Percentiles rank a stretch among this genome's conserved stretches.
Conservation (phyloP, 2,329 filamentous ascomycete species). For the Clonostachys rhizophaga region DNA sequence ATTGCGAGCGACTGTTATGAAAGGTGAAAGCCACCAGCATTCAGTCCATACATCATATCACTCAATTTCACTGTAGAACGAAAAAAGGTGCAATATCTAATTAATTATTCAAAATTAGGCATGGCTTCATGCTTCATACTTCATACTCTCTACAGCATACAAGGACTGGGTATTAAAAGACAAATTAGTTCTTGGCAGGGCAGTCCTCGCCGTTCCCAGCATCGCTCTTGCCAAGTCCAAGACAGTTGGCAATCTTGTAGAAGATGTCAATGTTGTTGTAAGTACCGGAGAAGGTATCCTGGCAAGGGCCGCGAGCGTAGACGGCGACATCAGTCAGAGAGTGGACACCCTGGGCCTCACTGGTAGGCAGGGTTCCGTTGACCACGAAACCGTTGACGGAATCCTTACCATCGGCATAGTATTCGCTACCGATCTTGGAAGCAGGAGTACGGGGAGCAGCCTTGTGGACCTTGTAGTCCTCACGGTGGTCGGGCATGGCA, state of each 20-base stretch:
- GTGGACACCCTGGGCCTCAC: conserved; percentile 66
- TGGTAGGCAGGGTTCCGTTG: conserved; percentile 68
- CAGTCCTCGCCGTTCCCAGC: conserved; percentile 12
- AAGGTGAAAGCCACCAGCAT: too few species aligned
- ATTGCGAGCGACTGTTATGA: too few species aligned
- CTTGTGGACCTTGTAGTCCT: conserved; percentile 71
- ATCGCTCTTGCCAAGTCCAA: conserved; percentile 43
- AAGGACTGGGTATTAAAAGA: too few species aligned
- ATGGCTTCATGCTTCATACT: too few species aligned
- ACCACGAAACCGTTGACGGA: conserved; percentile 62
- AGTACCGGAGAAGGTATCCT: conserved; percentile 68
- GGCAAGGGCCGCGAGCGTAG: conserved; percentile 74
- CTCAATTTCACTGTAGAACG: too few species aligned
- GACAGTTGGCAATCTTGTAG: conserved; percentile 66
- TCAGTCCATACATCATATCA: too few species aligned
- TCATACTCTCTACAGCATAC: too few species aligned
- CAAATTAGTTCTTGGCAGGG: conserved; percentile 6
- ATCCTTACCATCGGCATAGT: conserved; percentile 66
- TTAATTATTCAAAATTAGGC: too few species aligned
- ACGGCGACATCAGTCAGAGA: conserved; percentile 75
- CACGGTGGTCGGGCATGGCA: conserved; percentile 69
- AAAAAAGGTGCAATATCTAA: too few species aligned
- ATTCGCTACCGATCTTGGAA: conserved; percentile 42
- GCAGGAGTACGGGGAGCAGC: conserved; percentile 60
- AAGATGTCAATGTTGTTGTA: conserved; percentile 71